Conservation (phyloP, 169 alveolate species). For the Cryptosporidium muris region DNA sequence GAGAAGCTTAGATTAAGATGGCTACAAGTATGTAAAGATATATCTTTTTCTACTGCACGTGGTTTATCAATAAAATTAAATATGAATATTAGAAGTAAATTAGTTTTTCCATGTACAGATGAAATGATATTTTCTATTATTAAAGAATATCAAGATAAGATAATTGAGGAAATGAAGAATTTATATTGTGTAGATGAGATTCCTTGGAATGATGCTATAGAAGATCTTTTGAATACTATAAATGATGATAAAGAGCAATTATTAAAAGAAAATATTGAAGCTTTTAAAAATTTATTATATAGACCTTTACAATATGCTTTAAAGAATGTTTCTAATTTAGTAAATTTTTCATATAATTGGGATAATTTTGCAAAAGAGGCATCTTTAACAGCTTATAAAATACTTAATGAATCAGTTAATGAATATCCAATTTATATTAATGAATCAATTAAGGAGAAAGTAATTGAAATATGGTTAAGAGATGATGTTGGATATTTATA, state of each 20-base stretch:
- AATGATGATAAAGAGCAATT: slow-evolving; percentile 62
- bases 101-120: slow-evolving; percentile 28
- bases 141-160: slow-evolving; percentile 6
- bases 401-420: slow-evolving; percentile 22
- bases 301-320: slow-evolving; percentile 54
- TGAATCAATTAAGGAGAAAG: slow-evolving; percentile 15
- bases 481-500: slow-evolving; percentile 6
- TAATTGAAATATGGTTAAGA: slow-evolving; percentile 46
- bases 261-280: slow-evolving; percentile 37
- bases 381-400: slow-evolving; percentile 5
- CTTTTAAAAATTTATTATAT: slow-evolving; percentile 49
- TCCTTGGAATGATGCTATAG: slow-evolving; percentile 49
- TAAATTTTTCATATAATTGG: slow-evolving; percentile 22
- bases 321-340: not conserved
- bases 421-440: slow-evolving; percentile 14
- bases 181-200: slow-evolving; percentile 27
- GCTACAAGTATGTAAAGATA: slow-evolving; percentile 20
- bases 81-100: slow-evolving; percentile 38
- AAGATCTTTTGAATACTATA: slow-evolving; percentile 17
- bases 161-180: slow-evolving; percentile 30
- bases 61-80: slow-evolving; percentile 33
- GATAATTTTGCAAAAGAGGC: slow-evolving; percentile 38
- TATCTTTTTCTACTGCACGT: slow-evolving; percentile 21
- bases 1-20: not conserved
- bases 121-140: slow-evolving; percentile 12